Evolutionary conservation across 2,329 filamentous ascomycete genomes (phyloP), one percentile per base, ranked within the genome.

Genomic region (Mariannaea sp.): DNA sequence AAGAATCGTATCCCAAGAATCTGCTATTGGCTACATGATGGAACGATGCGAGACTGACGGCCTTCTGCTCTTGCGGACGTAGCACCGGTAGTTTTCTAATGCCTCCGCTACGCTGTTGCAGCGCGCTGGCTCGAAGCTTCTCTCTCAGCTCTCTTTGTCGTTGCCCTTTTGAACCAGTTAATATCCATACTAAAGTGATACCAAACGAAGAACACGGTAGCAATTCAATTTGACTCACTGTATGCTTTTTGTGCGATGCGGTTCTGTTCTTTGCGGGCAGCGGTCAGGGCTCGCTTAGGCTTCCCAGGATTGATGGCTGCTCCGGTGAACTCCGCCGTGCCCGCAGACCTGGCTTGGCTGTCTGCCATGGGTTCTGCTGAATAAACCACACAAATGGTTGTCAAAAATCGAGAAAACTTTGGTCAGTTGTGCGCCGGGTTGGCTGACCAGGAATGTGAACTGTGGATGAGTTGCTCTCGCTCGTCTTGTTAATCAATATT

Each of bases 231-330:
- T n/a, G n/a, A 45, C 66, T 40, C 30, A 68, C 66, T 35, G 14
- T 56, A 68, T 2, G 55, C 54, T 20, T 54, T 60, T 26, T 68
- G 66, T 1, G 66, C 64, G 3, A 51, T 7, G 0, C 65, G 56
- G 40, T 68, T 68, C 41, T 67, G 64, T 19, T 67, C 66, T 16
- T 58, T 65, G 1, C 66, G 32, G 0, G 66, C 66, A 0, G 41
- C 30, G 0, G 66, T 68, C 0, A 68, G 0, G 6, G 58, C 47
- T 13, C 66, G 57, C 52, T 27, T 58, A 43, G 4, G 39, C 2
- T 36, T 55, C 14, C 4, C 27, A 6, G 38, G 22, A 30, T 8
- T 9, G 4, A 22, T 24, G 16, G 26, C 22, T 39, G 1, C 4
- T 14, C 9, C 35, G 27, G 9, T 8, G n/a, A 19, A n/a, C 17